Evolutionary conservation across 2,329 filamentous ascomycete species (phyloP).

Genomic region (Aspergillus floridensis): DNA sequence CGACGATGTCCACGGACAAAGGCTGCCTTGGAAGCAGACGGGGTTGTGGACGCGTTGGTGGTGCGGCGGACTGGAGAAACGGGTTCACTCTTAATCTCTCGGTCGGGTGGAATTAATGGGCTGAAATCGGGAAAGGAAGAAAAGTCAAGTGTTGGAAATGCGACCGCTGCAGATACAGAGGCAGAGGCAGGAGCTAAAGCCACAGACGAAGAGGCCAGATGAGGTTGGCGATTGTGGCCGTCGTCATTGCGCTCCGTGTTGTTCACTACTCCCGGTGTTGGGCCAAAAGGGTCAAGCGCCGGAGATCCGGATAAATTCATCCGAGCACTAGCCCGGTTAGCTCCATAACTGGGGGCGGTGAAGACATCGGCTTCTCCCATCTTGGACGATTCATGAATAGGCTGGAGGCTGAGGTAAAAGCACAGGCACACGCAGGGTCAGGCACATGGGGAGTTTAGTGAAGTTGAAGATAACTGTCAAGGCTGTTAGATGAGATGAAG

Average conservation of each 20-base stretch:
- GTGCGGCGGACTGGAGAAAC: constrained; percentile 26
- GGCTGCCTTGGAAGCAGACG: constrained; percentile 34
- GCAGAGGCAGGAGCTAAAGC: neutral
- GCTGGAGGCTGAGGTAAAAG: neutral
- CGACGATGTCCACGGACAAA: constrained; percentile 41
- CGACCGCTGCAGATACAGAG: neutral
- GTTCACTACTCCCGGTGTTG: neutral
- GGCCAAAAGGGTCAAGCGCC: constrained; percentile 23
- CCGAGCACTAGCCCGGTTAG: constrained; percentile 17
- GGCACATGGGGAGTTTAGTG: neutral
- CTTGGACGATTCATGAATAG: neutral
- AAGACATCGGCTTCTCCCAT: constrained; percentile 9
- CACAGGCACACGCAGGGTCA: neutral
- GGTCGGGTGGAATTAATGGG: neutral
- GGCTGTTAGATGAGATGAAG: neutral
- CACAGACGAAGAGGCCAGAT: neutral
- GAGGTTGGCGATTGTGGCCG: neutral
- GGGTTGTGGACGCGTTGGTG: constrained; percentile 30
- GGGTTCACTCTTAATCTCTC: constrained; percentile 5
- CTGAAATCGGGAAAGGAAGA: constrained; percentile 1
- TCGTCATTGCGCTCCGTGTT: neutral
- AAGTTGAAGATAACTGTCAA: neutral
- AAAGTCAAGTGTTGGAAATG: neutral
- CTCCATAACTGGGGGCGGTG: constrained; percentile 12
- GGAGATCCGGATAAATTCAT: constrained; percentile 18